Evolutionary conservation across 139 green algal genomes (phyloP).

Genomic region (Marvania coccoides): DNA sequence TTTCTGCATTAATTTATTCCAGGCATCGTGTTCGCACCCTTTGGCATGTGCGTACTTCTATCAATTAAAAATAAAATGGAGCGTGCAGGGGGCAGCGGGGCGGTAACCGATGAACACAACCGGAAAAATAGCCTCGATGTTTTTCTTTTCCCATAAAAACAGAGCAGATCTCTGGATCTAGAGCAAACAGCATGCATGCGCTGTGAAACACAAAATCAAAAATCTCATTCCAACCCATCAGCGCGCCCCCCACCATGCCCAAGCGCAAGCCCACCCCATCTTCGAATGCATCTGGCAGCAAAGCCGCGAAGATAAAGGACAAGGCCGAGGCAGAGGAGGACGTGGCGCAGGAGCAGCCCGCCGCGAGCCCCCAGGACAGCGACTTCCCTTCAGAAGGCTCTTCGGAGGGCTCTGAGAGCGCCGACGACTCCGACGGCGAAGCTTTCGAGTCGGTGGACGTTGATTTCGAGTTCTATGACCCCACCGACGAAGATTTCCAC

Average conservation of each 20-base stretch:
- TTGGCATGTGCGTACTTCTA: no score
- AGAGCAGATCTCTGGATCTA: no score
- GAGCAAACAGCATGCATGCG: no score
- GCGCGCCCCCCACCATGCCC: background rate
- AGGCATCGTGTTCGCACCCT: no score
- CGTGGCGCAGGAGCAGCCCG: background rate
- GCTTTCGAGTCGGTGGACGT: conserved; percentile 52
- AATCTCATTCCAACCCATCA: no score
- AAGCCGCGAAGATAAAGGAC: background rate
- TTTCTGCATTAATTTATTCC: no score
- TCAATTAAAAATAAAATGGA: no score
- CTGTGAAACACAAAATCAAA: no score
- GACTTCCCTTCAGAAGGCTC: background rate
- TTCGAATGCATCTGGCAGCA: background rate
- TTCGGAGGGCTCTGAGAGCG: conserved; percentile 6
- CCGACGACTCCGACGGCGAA: conserved; percentile 23
- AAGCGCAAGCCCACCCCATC: background rate
- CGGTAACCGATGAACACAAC: no score
- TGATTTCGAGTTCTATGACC: conserved; percentile 84
- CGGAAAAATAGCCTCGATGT: no score
- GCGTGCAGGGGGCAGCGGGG: no score
- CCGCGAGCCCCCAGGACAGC: background rate
- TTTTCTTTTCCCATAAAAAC: no score
- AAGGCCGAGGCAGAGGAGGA: background rate
- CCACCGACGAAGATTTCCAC: conserved; percentile 77